Conservation (phyloP, 208 protist genomes). For the Trypanosoma platydactyli region DNA sequence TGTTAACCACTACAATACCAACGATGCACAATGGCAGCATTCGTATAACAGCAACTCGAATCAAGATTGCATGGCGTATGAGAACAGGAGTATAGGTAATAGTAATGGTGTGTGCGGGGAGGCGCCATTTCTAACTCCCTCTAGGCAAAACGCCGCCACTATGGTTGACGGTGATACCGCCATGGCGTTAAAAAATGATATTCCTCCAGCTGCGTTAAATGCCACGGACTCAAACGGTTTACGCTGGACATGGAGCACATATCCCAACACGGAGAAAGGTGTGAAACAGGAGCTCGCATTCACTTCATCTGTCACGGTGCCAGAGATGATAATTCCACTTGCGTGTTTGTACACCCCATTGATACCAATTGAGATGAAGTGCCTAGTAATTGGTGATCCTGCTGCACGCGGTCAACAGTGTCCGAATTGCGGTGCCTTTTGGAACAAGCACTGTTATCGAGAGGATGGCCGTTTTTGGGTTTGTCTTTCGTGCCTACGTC, state of each 20-base stretch:
- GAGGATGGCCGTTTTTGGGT: slow-evolving; percentile 78
- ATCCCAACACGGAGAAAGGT: slow-evolving; percentile 63
- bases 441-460: slow-evolving; percentile 53
- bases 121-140: not conserved
- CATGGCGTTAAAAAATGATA: not conserved
- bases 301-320: slow-evolving; percentile 42
- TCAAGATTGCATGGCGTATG: not conserved
- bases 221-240: slow-evolving; percentile 67
- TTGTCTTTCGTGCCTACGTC: slow-evolving; percentile 72
- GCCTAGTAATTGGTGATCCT: slow-evolving; percentile 53
- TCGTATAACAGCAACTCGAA: not conserved
- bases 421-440: slow-evolving; percentile 71
- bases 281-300: slow-evolving; percentile 34
- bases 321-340: slow-evolving; percentile 88
- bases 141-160: not conserved
- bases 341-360: slow-evolving; percentile 91
- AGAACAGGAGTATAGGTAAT: not conserved
- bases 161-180: not conserved
- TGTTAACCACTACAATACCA: slow-evolving; percentile 12
- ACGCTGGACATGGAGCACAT: slow-evolving; percentile 88
- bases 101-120: slow-evolving; percentile 9
- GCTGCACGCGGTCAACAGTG: slow-evolving; percentile 48
- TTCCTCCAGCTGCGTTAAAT: slow-evolving; percentile 39
- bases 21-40: slow-evolving; percentile 11
- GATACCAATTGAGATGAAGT: slow-evolving; percentile 40